Base-by-base conservation (phyloP, 805 yeast species). In the Pichia nanzhaoensis region DNA sequence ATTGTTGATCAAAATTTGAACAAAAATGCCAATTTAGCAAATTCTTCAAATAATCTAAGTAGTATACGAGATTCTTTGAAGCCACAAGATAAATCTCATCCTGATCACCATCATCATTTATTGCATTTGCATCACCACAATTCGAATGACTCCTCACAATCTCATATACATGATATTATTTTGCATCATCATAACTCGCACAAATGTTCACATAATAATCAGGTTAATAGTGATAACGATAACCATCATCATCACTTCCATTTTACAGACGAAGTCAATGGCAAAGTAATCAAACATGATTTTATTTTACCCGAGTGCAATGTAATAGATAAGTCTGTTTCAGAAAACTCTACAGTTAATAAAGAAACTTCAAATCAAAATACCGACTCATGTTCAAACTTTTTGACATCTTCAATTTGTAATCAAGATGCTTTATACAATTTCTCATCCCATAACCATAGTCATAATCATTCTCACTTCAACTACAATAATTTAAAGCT, bases 171-270 rank as follows among this genome's bases (percentile, higher is more conserved):
- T 42, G 53, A 51, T 37, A 39, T 51, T 10, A 44, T 51, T 12
- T 38, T 41, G 5, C 57, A 51, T 37, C 56, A 44, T 19, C 54
- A 52, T 41, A 41, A 47, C 28, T 41, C 37, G 22, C 21, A 37
- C 34, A 16, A 16, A 4, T 45, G 48, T 19, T 32, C 35, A 18
- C 47, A 42, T 24, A 32, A 36, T 13, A 33, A 31, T 24, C 28
- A 50, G 14, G 30, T 21, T 17, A 37, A 45, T n/a, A n/a, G n/a
- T n/a, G n/a, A n/a, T n/a, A n/a, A n/a, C n/a, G n/a, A n/a, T 27
- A 63, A 60, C 33, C 61, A 59, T 43, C 61, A 57, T 35, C 65
- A 61, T 49, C 65, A 61, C 48, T 47, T 58, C n/a, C 64, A 59
- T 31, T 54, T 57, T 41, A 58, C 58, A 44, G 61, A 60, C 36